A percentile compares a stretch with the other conserved stretches of the same genome.
Conservation (phyloP, 1,139 yeast species). For the Nakaseomyces nivariensis region DNA sequence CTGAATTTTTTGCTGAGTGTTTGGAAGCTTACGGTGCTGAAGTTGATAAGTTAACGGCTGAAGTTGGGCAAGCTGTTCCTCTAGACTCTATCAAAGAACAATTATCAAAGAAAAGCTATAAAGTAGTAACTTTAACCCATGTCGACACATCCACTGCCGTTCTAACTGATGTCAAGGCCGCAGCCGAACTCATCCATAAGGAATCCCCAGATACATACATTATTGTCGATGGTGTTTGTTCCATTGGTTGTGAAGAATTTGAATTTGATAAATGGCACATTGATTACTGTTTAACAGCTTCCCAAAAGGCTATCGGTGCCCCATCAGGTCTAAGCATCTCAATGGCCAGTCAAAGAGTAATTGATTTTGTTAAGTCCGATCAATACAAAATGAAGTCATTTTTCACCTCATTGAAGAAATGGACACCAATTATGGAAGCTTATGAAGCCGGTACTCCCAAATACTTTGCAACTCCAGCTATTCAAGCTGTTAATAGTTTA, state of each 20-base stretch:
- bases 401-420: slow-evolving; percentile 70
- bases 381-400: slow-evolving; percentile 37
- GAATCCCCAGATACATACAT: slow-evolving; percentile 72
- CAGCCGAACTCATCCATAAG: slow-evolving; percentile 51
- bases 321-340: slow-evolving; percentile 87
- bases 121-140: slow-evolving; percentile 78
- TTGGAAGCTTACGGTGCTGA: slow-evolving; percentile 63
- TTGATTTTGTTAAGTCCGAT: slow-evolving; percentile 38
- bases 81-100: slow-evolving; percentile 46
- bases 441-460: slow-evolving; percentile 77
- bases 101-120: slow-evolving; percentile 43
- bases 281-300: slow-evolving; percentile 81
- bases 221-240: slow-evolving; percentile 89
- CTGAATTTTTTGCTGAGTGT: slow-evolving; percentile 78
- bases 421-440: slow-evolving; percentile 84
- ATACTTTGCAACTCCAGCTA: slow-evolving; percentile 91
- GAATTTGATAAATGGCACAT: slow-evolving; percentile 86
- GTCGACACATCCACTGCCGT: slow-evolving; percentile 97
- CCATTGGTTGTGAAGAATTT: slow-evolving; percentile 79
- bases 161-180: slow-evolving; percentile 56
- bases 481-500: slow-evolving; percentile 75
- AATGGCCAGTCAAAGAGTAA: slow-evolving; percentile 67
- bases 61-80: slow-evolving; percentile 60
- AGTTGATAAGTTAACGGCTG: slow-evolving; percentile 53
- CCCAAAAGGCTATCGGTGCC: slow-evolving; percentile 92